Conservation (phyloP, 768 basidiomycete species). For the Russula sp. region DNA sequence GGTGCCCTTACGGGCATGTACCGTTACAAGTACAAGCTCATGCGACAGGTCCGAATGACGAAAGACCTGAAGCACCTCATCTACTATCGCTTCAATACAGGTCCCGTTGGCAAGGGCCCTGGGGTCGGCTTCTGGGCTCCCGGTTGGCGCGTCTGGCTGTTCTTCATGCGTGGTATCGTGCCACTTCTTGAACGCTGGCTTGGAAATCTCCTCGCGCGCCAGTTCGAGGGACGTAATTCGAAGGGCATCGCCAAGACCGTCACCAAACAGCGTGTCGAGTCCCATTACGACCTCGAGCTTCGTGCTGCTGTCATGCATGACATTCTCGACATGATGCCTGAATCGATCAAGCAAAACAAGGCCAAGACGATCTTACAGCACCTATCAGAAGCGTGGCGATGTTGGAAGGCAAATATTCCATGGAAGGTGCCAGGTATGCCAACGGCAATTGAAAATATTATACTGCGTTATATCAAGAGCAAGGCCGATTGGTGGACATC, state of each 20-base stretch:
- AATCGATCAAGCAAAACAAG: conserved; percentile 98
- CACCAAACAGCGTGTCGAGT: conserved; percentile 98
- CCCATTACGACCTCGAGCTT: conserved; percentile 95
- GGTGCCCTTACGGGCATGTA: conserved; percentile 99
- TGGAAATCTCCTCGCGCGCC: conserved; percentile 94
- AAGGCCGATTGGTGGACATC: conserved; percentile 99
- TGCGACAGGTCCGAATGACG: conserved; percentile 99
- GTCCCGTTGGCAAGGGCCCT: conserved; percentile 98
- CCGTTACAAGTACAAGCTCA: conserved; percentile 99
- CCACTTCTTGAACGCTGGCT: conserved; percentile 96
- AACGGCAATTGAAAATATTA: conserved; percentile 98
- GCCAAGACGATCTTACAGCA: conserved; percentile 99
- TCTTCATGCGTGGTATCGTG: conserved; percentile 99
- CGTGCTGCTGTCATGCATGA: conserved; percentile 99
- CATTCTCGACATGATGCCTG: conserved; percentile 99
- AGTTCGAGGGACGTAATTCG: conserved; percentile 97
- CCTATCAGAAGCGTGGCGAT: conserved; percentile 97
- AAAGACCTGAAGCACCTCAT: conserved; percentile 98
- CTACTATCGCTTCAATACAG: conserved; percentile 99
- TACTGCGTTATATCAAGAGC: conserved; percentile 97
- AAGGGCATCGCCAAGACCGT: conserved; percentile 97
- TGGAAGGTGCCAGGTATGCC: conserved; percentile 99
- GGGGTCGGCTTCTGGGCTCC: conserved; percentile 99
- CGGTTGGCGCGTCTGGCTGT: conserved; percentile 99
- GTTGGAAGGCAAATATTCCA: conserved; percentile 96